Percentiles rank a stretch among this genome's conserved stretches.
These are phyloP conservation scores for Erythrophleum ivorense DNA, from an alignment of 331 rosid species.

Conservation along the genomic window DNA sequence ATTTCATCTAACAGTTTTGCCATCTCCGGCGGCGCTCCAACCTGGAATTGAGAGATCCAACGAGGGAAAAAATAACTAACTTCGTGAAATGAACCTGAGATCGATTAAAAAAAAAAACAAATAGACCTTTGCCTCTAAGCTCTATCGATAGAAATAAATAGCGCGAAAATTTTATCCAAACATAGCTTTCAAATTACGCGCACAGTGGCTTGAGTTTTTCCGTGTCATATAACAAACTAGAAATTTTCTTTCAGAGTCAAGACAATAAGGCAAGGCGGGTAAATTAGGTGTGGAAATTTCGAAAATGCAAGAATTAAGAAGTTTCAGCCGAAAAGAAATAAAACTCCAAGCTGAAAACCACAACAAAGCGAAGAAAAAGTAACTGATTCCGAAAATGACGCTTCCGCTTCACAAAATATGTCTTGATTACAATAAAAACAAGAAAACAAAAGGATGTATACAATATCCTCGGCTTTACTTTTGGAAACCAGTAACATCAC, in stretches of 20 bases:
- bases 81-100: neutral
- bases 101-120: neutral
- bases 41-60: constrained; percentile 44
- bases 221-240: neutral
- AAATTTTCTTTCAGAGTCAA: neutral
- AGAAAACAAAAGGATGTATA: neutral
- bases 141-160: neutral
- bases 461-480: neutral
- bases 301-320: neutral
- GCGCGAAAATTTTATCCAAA: neutral
- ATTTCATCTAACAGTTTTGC: constrained; percentile 54
- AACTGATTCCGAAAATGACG: constrained; percentile 12
- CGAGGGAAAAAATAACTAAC: neutral
- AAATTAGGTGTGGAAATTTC: neutral
- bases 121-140: neutral
- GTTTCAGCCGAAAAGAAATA: neutral
- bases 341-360: neutral
- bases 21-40: constrained; percentile 74
- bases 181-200: neutral
- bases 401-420: neutral
- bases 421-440: neutral
- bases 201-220: neutral
- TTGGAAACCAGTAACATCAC: neutral
- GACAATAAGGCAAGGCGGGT: constrained; percentile 6
- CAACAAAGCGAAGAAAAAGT: neutral